A percentile compares a stretch with the other conserved stretches of the same genome.
Conservation (phyloP, 768 basidiomycete species). For the Phylloporus rhodoxanthus region DNA sequence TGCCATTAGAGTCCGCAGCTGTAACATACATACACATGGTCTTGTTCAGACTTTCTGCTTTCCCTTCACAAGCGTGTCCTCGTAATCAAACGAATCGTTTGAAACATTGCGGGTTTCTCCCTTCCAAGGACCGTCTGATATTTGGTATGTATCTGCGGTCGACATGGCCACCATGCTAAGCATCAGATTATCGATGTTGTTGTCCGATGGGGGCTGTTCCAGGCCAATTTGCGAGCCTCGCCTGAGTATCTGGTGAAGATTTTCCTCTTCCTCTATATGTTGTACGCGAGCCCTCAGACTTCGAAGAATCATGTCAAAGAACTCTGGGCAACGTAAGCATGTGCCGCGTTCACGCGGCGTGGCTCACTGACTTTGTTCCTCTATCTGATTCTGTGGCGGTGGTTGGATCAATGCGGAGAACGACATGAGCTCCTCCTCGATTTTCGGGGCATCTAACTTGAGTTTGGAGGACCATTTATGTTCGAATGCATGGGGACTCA, state of each 20-base stretch:
- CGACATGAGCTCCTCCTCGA: constrained; percentile 34
- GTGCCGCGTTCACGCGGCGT: background rate
- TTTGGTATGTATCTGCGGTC: constrained; percentile 8
- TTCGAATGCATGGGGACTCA: constrained; percentile 35
- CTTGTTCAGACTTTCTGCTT: constrained; percentile 19
- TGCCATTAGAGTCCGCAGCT: background rate
- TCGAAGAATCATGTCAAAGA: constrained; percentile 35
- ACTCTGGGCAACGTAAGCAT: constrained; percentile 22
- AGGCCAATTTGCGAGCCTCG: constrained; percentile 33
- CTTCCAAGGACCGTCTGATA: constrained; percentile 30
- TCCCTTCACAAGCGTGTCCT: constrained; percentile 23
- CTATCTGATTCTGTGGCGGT: constrained; percentile 26
- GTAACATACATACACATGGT: background rate
- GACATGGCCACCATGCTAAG: constrained; percentile 34
- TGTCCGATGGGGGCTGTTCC: constrained; percentile 32
- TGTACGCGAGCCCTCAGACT: constrained; percentile 34
- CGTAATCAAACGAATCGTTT: constrained; percentile 19
- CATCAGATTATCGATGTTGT: constrained; percentile 38
- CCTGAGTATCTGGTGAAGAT: constrained; percentile 36
- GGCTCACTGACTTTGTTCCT: constrained; percentile 36
- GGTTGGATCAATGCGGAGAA: constrained; percentile 31
- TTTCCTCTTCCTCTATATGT: constrained; percentile 40
- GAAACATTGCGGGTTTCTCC: constrained; percentile 5
- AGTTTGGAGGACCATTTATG: constrained; percentile 32
- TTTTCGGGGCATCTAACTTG: constrained; percentile 31